phyloP scores from a whole-genome alignment of 441 rosid species.

The Jatropha multifida region DNA sequence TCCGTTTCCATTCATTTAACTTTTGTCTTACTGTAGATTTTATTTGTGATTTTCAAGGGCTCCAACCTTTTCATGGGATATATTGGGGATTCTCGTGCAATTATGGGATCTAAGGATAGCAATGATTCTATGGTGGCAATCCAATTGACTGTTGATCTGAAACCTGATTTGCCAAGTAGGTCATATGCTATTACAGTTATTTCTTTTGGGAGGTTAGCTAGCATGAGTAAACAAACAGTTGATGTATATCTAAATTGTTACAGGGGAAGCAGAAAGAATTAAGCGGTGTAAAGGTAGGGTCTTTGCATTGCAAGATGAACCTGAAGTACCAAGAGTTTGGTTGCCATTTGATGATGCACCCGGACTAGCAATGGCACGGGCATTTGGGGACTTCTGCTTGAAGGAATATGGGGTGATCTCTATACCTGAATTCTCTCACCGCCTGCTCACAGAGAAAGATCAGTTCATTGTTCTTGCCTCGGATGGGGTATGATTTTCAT shows the following conservation, averaged over 20 bases:
- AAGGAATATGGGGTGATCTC: constrained; percentile 99
- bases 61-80: constrained; percentile 86
- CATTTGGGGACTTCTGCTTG: constrained; percentile 97
- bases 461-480: constrained; percentile 96
- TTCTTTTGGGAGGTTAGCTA: constrained; percentile 14
- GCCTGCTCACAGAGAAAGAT: constrained; percentile 75
- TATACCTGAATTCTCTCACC: constrained; percentile 86
- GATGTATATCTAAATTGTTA: constrained; percentile 8
- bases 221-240: constrained; percentile 14
- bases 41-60: constrained; percentile 46
- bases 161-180: constrained; percentile 96
- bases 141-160: constrained; percentile 91
- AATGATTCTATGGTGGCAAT: constrained; percentile 74
- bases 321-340: constrained; percentile 98
- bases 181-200: constrained; percentile 5
- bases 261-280: constrained; percentile 98
- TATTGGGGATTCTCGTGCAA: constrained; percentile 95
- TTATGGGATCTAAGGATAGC: constrained; percentile 80
- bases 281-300: constrained; percentile 93
- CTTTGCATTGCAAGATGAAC: constrained; percentile 95
- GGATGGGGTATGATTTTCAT: constrained; percentile 69
- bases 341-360: constrained; percentile 98
- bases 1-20: constrained; percentile 2
- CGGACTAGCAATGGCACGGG: constrained; percentile 99
- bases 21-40: constrained; percentile 17